phyloP scores from a whole-genome alignment of 345 rosid species.

The Pelargonium nanum region DNA sequence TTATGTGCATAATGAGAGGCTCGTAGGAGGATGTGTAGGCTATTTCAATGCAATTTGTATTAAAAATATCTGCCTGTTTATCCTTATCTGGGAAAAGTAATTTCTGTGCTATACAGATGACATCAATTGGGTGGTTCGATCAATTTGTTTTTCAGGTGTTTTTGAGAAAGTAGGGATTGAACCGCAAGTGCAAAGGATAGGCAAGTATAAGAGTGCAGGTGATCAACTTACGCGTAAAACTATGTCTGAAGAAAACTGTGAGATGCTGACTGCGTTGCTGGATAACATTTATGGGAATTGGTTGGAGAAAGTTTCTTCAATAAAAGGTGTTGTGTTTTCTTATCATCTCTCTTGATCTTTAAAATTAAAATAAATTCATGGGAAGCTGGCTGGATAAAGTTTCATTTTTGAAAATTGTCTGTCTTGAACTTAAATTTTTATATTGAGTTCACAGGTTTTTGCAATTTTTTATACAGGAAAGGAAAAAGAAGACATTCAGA shows the following conservation, averaged over 20 bases:
- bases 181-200: conserved; percentile 86
- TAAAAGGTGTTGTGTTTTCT: conserved; percentile 48
- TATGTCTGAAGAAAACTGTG: conserved; percentile 86
- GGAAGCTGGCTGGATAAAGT: background rate
- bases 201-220: conserved; percentile 94
- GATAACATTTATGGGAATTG: conserved; percentile 89
- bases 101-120: background rate
- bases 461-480: conserved; percentile 49
- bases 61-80: background rate
- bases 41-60: background rate
- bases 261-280: conserved; percentile 84
- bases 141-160: conserved; percentile 40
- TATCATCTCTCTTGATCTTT: conserved; percentile 9
- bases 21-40: background rate
- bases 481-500: conserved; percentile 65
- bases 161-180: conserved; percentile 83
- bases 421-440: conserved; percentile 5
- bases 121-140: background rate
- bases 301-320: conserved; percentile 69
- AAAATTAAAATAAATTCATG: background rate
- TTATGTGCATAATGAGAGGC: background rate
- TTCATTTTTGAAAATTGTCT: background rate
- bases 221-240: conserved; percentile 74
- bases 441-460: conserved; percentile 18
- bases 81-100: background rate